These are phyloP conservation scores for Podaxis sp. DNA, from an alignment of 768 basidiomycete species.

Conservation along the genomic window DNA sequence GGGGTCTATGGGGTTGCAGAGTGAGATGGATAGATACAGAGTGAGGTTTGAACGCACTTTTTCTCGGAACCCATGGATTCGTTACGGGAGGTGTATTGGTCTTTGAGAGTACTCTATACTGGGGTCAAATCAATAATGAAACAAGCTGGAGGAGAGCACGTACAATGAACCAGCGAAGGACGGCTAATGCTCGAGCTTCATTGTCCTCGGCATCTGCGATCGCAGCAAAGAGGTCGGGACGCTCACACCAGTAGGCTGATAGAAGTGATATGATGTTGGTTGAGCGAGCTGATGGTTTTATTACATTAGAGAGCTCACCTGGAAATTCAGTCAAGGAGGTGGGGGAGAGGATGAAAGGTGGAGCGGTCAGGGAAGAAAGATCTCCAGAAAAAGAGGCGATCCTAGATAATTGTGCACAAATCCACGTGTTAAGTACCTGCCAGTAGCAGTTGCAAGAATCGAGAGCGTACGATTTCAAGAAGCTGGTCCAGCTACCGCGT, in stretches of 20 bases:
- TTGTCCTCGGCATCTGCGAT: constrained; percentile 76
- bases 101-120: constrained; percentile 81
- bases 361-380: constrained; percentile 79
- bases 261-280: not conserved
- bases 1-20: constrained; percentile 52
- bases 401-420: constrained; percentile 32
- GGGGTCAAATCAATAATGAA: not conserved
- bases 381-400: constrained; percentile 88
- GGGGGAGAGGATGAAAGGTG: constrained; percentile 90
- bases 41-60: constrained; percentile 9
- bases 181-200: constrained; percentile 66
- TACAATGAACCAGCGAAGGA: constrained; percentile 96
- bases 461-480: constrained; percentile 79
- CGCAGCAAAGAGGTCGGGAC: constrained; percentile 83
- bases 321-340: constrained; percentile 91
- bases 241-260: constrained; percentile 95
- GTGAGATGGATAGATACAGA: not conserved
- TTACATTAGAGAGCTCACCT: constrained; percentile 40
- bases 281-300: not conserved
- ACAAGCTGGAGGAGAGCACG: constrained; percentile 24
- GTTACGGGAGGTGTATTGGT: constrained; percentile 92
- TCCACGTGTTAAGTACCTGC: not conserved
- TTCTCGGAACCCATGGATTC: constrained; percentile 81
- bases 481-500: constrained; percentile 84
- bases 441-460: constrained; percentile 9